Conservation (phyloP, 2,329 filamentous ascomycete genomes). For the Delphinella strobiligena region DNA sequence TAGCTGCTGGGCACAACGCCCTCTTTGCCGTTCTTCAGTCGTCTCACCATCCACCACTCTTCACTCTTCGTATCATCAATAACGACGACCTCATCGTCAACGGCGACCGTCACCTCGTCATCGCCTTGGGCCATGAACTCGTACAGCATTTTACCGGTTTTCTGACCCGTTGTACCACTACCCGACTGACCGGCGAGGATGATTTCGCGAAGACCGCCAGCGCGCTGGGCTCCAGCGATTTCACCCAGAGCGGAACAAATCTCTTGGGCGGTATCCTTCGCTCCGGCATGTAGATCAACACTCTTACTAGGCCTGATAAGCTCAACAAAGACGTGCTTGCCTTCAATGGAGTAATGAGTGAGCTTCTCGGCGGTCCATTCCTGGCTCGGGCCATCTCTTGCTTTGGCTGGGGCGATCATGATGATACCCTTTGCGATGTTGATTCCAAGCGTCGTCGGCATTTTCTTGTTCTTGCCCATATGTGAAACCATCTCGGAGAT, state of each 20-base stretch:
- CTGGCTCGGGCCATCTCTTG: constrained; percentile 69
- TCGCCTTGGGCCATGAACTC: constrained; percentile 95
- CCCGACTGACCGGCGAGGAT: constrained; percentile 62
- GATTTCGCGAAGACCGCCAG: constrained; percentile 75
- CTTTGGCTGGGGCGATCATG: constrained; percentile 78
- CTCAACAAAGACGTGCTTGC: constrained; percentile 95
- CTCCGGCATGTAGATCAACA: constrained; percentile 90
- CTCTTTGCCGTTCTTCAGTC: constrained; percentile 83
- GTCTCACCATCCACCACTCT: constrained; percentile 95
- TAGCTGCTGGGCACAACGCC: constrained; percentile 96
- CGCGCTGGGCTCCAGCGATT: constrained; percentile 70
- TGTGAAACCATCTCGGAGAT: constrained; percentile 96
- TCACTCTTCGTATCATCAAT: constrained; percentile 86
- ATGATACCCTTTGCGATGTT: constrained; percentile 82
- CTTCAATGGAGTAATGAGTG: constrained; percentile 95
- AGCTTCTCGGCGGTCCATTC: constrained; percentile 93
- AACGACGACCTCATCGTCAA: constrained; percentile 82
- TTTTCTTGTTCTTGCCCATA: constrained; percentile 94
- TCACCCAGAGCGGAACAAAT: constrained; percentile 83
- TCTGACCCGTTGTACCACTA: constrained; percentile 45
- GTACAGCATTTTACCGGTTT: constrained; percentile 78
- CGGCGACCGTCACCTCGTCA: constrained; percentile 85
- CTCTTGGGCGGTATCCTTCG: constrained; percentile 91
- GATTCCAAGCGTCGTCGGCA: constrained; percentile 93
- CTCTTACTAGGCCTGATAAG: constrained; percentile 86